Evolutionary conservation across 2,329 filamentous ascomycete species (phyloP), one percentile per base, ranked within the genome.

Genomic region (Orbilia ellipsospora): DNA sequence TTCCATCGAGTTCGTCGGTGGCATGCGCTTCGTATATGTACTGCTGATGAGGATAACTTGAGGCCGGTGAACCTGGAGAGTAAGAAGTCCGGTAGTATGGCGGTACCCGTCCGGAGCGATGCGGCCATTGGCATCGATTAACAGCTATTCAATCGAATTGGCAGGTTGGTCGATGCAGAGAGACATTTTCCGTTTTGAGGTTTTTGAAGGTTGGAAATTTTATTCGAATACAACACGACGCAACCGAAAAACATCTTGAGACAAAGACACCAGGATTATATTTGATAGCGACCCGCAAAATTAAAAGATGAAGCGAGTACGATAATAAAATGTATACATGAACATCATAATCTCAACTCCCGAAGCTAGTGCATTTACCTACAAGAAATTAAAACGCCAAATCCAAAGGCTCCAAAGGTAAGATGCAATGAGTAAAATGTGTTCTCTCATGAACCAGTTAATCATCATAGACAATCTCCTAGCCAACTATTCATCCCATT

Each of bases 121-220:
- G 63, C 63, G 31, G 70, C 70, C 70, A 74, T 74, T 74, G 61
- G 68, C 67, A 56, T 69, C 65, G 40, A 36, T 57, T 23, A 16
- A 56, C 42, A 23, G 5, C 40, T 51, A 45, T 63, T 55, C 26
- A 18, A 57, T 55, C 31, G 18, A 51, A 36, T 67, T 52, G 50
- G 44, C 15, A 15, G 16, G 23, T 15, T 5, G 4, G 40, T 62
- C 50, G 62, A 40, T 51, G 44, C 57, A 55, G 52, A 61, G 57
- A 55, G 51, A 70, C 62, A 12, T 56, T 60, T 20, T 57, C 51
- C 62, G 50, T 48, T 26, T 28, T 56, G 44, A 48, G 13, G 16
- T 36, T 36, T 36, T 36, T n/a, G 18, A 55, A 36, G 18, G 65
- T 69, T 55, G 56, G 42, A 63, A 70, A 70, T 63, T 70, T 70